Evolutionary conservation across 768 basidiomycete genomes (phyloP), one percentile per base, ranked within the genome.

Genomic region (Leccinellum albellum): DNA sequence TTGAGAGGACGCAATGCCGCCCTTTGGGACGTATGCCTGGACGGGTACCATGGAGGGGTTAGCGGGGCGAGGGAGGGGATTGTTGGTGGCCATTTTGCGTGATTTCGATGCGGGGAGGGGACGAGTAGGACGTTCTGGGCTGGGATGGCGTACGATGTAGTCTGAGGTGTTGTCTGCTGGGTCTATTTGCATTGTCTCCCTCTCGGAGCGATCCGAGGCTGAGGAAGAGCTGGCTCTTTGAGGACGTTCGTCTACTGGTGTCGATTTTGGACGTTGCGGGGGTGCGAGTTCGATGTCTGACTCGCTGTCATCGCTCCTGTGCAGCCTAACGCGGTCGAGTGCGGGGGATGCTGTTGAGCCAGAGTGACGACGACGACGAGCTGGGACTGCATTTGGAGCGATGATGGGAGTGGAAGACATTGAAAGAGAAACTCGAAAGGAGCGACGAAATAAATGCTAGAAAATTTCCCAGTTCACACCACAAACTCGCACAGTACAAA

Each of bases 21-120:
- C 80, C 55, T 82, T 76, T 53, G 86, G 76, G 10, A 92, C 88
- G 45, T 86, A 85, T 3, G 91, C 91, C 65, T 90, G 89, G 0
- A 91, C 79, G 29, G 94, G 94, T 5, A 94, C 75, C 84, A 92
- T 88, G 56, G 83, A 79, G 0, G 91, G 91, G 70, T 92, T 92
- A 1, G 84, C 79, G 3, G 77, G 71, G 12, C 74, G 73, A 7
- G 79, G 77, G 24, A 82, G 64, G 4, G 83, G 79, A 55, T 77
- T 79, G 63, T 78, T 44, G 21, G 44, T 67, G 15, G 73, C 69
- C 75, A 82, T 80, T 70, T 82, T 84, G 23, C 86, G 78, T 8
- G 79, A 60, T 66, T 84, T 84, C 8, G 79, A 78, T 14, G 76
- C 58, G 1, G 82, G 86, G 12, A 88, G 81, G 2, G 84, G 88